phyloP scores from a whole-genome alignment of 768 basidiomycete species.

The Mycena galericulata region DNA sequence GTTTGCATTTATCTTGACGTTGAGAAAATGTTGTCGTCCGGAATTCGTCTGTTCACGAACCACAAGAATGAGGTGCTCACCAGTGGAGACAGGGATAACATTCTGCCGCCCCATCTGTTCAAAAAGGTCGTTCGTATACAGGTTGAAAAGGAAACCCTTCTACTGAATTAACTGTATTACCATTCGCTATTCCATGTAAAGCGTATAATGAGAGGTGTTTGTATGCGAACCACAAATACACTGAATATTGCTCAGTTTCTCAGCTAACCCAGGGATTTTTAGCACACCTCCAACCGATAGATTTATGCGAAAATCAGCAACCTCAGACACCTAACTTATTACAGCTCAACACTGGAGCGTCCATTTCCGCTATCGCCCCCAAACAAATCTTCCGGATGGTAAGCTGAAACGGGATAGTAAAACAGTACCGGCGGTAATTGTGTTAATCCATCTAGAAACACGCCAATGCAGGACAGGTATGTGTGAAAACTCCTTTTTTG shows the following conservation, averaged over 20 bases:
- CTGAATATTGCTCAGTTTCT: too few relatives aligned
- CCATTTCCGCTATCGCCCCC: constrained; percentile 14
- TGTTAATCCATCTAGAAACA: too few relatives aligned
- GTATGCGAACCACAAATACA: too few relatives aligned
- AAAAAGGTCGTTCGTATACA: neutral
- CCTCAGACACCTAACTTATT: too few relatives aligned
- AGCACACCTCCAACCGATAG: too few relatives aligned
- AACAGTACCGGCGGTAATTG: constrained; percentile 18
- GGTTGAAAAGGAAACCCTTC: neutral
- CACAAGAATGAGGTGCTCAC: constrained; percentile 18
- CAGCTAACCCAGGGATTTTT: too few relatives aligned
- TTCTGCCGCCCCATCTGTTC: constrained; percentile 26
- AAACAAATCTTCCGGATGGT: neutral
- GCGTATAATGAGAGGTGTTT: too few relatives aligned
- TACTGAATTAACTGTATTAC: neutral
- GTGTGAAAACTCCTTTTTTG: too few relatives aligned
- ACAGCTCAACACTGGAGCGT: constrained; percentile 19
- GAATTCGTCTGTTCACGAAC: constrained; percentile 19
- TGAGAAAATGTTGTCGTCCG: constrained; percentile 1
- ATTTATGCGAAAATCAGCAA: too few relatives aligned
- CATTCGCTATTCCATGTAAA: too few relatives aligned
- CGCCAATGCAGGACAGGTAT: too few relatives aligned
- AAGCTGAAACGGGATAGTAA: constrained; percentile 1
- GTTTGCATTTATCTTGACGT: constrained; percentile 24
- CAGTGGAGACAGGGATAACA: constrained; percentile 16